phyloP scores from a whole-genome alignment of 345 rosid species.

The Reutealis trisperma region DNA sequence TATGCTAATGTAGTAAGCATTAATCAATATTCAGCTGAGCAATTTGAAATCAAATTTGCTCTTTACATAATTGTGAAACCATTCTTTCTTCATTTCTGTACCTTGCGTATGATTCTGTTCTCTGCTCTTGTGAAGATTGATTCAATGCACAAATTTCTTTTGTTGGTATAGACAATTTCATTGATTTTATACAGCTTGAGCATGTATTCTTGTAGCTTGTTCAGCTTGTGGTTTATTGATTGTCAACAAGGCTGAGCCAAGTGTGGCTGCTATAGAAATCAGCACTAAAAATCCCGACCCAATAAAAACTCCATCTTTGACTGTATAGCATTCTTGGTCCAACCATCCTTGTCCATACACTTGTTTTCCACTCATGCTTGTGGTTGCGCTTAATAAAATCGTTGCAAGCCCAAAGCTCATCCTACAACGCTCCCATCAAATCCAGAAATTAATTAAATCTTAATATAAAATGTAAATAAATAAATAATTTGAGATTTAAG shows the following conservation, averaged over 20 bases:
- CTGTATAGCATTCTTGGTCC: constrained; percentile 65
- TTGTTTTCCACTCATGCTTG: constrained; percentile 75
- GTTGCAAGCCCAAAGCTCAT: constrained; percentile 54
- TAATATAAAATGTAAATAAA: too few species aligned
- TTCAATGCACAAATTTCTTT: neutral
- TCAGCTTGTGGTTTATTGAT: constrained; percentile 16
- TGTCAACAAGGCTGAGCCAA: constrained; percentile 38
- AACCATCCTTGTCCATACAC: constrained; percentile 74
- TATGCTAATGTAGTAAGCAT: neutral
- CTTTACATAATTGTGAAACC: too few species aligned
- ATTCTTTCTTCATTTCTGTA: too few species aligned
- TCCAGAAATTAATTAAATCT: neutral
- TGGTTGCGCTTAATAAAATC: constrained; percentile 49
- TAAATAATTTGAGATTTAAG: neutral
- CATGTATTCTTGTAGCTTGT: constrained; percentile 33
- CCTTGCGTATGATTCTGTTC: too few species aligned
- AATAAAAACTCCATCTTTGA: constrained; percentile 56
- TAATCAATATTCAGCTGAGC: too few species aligned
- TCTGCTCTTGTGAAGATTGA: neutral
- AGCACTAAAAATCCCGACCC: constrained; percentile 51
- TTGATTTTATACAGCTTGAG: constrained; percentile 21
- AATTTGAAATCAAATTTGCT: too few species aligned
- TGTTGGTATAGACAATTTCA: neutral
- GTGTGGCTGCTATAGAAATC: constrained; percentile 35
- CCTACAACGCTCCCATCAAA: constrained; percentile 41